Conservation (phyloP, 2,329 filamentous ascomycete genomes). For the Graphilbum sp. region DNA sequence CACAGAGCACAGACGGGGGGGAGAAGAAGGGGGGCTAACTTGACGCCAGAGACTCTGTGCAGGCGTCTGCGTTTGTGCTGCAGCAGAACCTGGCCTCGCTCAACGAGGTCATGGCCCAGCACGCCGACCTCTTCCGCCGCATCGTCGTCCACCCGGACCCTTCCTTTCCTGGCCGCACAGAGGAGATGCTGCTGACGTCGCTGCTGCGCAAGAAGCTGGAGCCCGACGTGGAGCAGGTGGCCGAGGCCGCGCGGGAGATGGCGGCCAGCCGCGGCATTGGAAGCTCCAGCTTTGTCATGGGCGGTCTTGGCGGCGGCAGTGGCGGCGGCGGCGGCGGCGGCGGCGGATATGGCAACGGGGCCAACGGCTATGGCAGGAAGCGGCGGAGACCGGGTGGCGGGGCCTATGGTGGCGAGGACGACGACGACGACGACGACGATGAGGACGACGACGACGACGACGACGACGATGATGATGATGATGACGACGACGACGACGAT, state of each 20-base stretch:
- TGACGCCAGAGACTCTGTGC: slow-evolving; percentile 56
- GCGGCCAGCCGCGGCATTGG: slow-evolving; percentile 19
- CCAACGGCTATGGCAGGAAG: slow-evolving; percentile 5
- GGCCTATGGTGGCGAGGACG: slow-evolving; percentile 21
- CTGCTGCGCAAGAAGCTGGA: slow-evolving; percentile 74
- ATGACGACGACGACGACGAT: slow-evolving; percentile 19
- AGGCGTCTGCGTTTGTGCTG: slow-evolving; percentile 55
- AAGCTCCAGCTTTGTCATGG: slow-evolving; percentile 12
- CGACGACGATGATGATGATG: slow-evolving; percentile 22
- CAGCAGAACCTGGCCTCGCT: slow-evolving; percentile 53
- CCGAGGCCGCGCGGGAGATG: slow-evolving; percentile 43
- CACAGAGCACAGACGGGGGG: not conserved
- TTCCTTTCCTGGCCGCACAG: slow-evolving; percentile 53
- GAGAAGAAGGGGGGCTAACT: too few relatives aligned
- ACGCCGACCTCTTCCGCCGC: slow-evolving; percentile 50
- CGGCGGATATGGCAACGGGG: slow-evolving; percentile 14
- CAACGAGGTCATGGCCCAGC: slow-evolving; percentile 45
- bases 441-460: slow-evolving; percentile 15
- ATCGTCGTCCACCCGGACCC: slow-evolving; percentile 63
- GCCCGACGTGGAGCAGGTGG: slow-evolving; percentile 57
- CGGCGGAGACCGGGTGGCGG: slow-evolving; percentile 12
- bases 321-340: slow-evolving; percentile 5
- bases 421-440: slow-evolving; percentile 9
- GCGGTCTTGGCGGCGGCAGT: slow-evolving; percentile 2
- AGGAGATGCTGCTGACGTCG: slow-evolving; percentile 48